Conservation (phyloP, 2,329 filamentous ascomycete species). For the Alternaria dauci region DNA sequence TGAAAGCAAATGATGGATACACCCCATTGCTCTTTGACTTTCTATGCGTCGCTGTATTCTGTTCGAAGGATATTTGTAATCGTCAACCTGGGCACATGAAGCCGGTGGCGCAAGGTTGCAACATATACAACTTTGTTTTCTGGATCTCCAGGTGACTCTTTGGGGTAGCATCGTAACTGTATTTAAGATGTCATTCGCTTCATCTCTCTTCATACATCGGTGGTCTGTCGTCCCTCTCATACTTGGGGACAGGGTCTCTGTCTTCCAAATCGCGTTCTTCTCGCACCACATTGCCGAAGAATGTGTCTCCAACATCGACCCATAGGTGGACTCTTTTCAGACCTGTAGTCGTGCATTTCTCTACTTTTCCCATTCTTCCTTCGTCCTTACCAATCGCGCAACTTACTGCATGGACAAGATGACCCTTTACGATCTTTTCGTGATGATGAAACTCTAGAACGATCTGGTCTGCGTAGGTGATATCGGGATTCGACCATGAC, state of each 20-base stretch:
- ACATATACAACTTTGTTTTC: not conserved
- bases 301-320: constrained; percentile 24
- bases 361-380: constrained; percentile 25
- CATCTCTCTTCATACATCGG: constrained; percentile 17
- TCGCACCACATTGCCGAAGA: not conserved
- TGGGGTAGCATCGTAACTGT: not conserved
- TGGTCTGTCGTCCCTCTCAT: constrained; percentile 24
- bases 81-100: not conserved
- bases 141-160: not conserved
- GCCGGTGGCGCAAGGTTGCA: not conserved
- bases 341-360: constrained; percentile 12
- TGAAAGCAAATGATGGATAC: not conserved
- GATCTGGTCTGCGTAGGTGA: constrained; percentile 20
- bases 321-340: constrained; percentile 19
- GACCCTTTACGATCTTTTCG: constrained; percentile 5
- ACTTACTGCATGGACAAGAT: constrained; percentile 15
- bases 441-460: constrained; percentile 22
- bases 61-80: not conserved
- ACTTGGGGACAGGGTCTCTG: constrained; percentile 19
- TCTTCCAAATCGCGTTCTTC: constrained; percentile 7
- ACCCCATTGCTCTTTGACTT: not conserved
- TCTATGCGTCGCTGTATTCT: too few relatives aligned
- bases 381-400: constrained; percentile 19
- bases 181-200: not conserved
- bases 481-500: constrained; percentile 18